Base-by-base conservation (phyloP, 2,329 filamentous ascomycete genomes). In the Lecanicillium sp. region DNA sequence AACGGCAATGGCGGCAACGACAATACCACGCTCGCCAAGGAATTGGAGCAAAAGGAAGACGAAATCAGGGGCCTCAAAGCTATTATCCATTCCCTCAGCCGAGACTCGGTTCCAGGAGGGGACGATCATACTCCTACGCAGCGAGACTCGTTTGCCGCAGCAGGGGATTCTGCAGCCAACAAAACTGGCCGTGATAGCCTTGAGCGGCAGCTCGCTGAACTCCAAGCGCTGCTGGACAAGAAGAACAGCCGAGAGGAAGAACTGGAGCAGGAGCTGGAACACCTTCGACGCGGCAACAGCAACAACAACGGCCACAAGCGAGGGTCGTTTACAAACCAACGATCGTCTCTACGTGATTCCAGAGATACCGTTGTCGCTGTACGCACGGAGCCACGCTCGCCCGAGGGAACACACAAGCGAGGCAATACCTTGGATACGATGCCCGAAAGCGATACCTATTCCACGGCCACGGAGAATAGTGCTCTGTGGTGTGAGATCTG, bases 61-160 rank as follows among this genome's bases (percentile, higher is more conserved):
- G 92, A 98, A 66, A 97, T 98, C 54, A 78, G 90, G 45, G 92
- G 92, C 33, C 74, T 98, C 47, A 98, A 97, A 62, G 90, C 92
- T 31, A 97, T 98, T 56, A 97, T 98, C 44, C 90, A 97, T 62
- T 95, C 87, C 14, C 71, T 98, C 28, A 95, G 88, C 58, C 76
- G 87, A 44, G 87, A 87, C 49, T 76, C 81, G 10, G 66, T 73
- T n/a, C 68, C 69, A 4, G 61, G 61, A 19, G 31, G 57, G 56
- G 44, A 65, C 52, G 53, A 60, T 44, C 50, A 44, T n/a, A 49
- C 49, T 4, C 50, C 55, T 5, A 49, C 47, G 4, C 53, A 49
- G 31, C 53, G 54, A 17, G 49, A 52, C 6, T 28, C 35, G 17
- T 39, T 39, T 14, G 25, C 35, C 11, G 41, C 20, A 2, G 33